Evolutionary conservation across 2,329 filamentous ascomycete species (phyloP).

Genomic region (Rosellinia necatrix): DNA sequence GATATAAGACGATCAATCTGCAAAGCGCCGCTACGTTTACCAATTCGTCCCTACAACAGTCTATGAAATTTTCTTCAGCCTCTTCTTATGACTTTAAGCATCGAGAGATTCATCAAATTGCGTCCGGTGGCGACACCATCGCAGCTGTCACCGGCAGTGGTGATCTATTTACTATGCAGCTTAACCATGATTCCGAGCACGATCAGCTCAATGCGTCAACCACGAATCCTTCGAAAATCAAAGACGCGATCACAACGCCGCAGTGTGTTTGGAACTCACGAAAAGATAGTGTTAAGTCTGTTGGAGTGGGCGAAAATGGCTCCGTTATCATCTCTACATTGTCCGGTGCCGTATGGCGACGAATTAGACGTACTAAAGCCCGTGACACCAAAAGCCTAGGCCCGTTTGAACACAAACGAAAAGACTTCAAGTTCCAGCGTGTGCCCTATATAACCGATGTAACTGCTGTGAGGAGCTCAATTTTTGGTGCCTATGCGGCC

Average conservation of each 20-base stretch:
- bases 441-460: conserved; percentile 87
- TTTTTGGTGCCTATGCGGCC: conserved; percentile 87
- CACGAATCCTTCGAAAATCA: conserved; percentile 90
- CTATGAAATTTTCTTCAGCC: conserved; percentile 64
- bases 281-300: conserved; percentile 84
- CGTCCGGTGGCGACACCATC: conserved; percentile 87
- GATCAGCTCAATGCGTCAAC: conserved; percentile 71
- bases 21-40: conserved; percentile 72
- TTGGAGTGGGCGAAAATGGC: conserved; percentile 87
- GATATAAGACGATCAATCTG: conserved; percentile 89
- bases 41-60: conserved; percentile 64
- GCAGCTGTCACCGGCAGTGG: conserved; percentile 83
- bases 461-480: conserved; percentile 81
- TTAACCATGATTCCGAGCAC: conserved; percentile 70
- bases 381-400: conserved; percentile 61
- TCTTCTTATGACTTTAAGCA: conserved; percentile 67
- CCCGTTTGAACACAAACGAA: conserved; percentile 63
- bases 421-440: conserved; percentile 94
- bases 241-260: conserved; percentile 76
- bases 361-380: conserved; percentile 79
- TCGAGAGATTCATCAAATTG: conserved; percentile 75
- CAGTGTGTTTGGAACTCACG: conserved; percentile 87
- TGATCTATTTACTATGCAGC: conserved; percentile 83
- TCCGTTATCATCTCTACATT: conserved; percentile 93
- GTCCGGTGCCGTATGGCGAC: conserved; percentile 90